These are phyloP conservation scores for Aspergillus asperescens DNA, from an alignment of 495 filamentous ascomycete species.

Conservation along the genomic window DNA sequence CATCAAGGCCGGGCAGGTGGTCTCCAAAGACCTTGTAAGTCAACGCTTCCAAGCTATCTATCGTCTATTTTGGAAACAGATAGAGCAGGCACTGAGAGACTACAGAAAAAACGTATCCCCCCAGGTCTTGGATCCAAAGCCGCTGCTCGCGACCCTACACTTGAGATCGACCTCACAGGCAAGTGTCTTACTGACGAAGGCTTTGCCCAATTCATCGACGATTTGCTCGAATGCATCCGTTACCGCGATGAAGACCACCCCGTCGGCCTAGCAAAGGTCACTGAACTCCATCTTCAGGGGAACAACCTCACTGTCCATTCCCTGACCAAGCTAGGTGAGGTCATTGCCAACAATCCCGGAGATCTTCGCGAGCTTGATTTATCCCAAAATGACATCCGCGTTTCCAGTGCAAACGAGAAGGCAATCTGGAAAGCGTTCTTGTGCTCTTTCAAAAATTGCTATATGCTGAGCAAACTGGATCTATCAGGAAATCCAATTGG, in stretches of 20 bases:
- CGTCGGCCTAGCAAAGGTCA: constrained; percentile 31
- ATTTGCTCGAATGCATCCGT: constrained; percentile 33
- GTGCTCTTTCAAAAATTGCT: constrained; percentile 38
- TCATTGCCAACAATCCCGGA: constrained; percentile 32
- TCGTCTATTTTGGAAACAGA: background rate
- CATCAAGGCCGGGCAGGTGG: constrained; percentile 38
- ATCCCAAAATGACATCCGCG: constrained; percentile 39
- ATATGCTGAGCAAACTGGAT: constrained; percentile 40
- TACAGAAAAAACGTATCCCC: constrained; percentile 37
- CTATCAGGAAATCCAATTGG: constrained; percentile 41
- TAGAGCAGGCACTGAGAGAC: background rate
- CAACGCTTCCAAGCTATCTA: background rate
- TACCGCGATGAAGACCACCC: constrained; percentile 27
- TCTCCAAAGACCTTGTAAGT: constrained; percentile 43
- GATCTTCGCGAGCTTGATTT: constrained; percentile 47
- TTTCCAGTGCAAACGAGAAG: constrained; percentile 30
- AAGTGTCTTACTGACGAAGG: constrained; percentile 43
- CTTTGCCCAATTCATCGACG: constrained; percentile 35
- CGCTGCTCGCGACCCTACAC: constrained; percentile 31
- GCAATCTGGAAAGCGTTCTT: constrained; percentile 43
- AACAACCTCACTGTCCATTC: constrained; percentile 37
- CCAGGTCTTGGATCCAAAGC: constrained; percentile 28
- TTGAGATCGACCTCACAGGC: constrained; percentile 45
- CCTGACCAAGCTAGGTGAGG: constrained; percentile 33
- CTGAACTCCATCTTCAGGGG: constrained; percentile 41